Conservation (phyloP, 2,329 filamentous ascomycete genomes). For the Aspergillus caelatus region DNA sequence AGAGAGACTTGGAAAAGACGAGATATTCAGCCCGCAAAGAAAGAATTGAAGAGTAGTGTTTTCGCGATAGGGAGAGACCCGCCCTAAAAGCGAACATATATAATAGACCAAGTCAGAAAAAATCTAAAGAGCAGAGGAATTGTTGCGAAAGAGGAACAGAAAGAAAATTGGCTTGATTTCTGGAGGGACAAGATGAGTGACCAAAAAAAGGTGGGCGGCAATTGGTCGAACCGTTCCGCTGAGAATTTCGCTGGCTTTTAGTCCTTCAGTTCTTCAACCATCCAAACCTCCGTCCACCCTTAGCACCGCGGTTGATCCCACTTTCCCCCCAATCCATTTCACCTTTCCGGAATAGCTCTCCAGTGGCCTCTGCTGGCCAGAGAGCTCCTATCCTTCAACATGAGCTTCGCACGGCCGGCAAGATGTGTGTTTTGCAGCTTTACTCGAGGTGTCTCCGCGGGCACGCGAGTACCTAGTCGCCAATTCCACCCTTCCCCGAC, state of each 20-base stretch:
- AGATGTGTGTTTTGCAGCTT: constrained; percentile 56
- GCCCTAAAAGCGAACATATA: constrained; percentile 17
- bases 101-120: not conserved
- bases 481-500: constrained; percentile 52
- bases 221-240: constrained; percentile 26
- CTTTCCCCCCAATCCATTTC: constrained; percentile 1
- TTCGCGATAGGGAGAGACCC: constrained; percentile 6
- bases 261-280: constrained; percentile 12
- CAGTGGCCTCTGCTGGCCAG: constrained; percentile 32
- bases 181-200: constrained; percentile 10
- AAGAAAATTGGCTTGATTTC: constrained; percentile 2
- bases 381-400: constrained; percentile 36
- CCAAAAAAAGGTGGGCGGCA: constrained; percentile 23
- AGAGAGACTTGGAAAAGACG: constrained; percentile 12
- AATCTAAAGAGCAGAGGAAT: constrained; percentile 2
- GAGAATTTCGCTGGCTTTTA: constrained; percentile 29
- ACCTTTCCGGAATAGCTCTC: constrained; percentile 17
- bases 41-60: constrained; percentile 7
- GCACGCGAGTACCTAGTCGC: constrained; percentile 48
- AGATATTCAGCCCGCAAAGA: constrained; percentile 10
- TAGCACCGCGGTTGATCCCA: constrained; percentile 6
- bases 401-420: constrained; percentile 54
- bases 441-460: constrained; percentile 42
- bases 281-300: constrained; percentile 12
- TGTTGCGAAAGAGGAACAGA: constrained; percentile 3